These are phyloP conservation scores for Neoscytalidium dimidiatum DNA, from an alignment of 2,329 filamentous ascomycete genomes.

Conservation along the genomic window DNA sequence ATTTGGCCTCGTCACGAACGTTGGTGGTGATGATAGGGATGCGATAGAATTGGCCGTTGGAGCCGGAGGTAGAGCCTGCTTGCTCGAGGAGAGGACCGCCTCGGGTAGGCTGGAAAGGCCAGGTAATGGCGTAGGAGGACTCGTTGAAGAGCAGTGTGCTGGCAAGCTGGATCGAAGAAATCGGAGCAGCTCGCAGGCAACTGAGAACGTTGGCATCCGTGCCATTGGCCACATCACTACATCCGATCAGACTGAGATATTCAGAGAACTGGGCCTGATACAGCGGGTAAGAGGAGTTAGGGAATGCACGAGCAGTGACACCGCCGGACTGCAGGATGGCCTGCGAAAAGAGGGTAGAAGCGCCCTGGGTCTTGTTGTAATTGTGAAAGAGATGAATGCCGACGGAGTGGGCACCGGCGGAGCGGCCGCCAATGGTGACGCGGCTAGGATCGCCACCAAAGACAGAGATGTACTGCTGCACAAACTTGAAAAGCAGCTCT, in stretches of 20 bases:
- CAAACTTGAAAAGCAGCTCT: constrained; percentile 50
- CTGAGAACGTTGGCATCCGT: constrained; percentile 36
- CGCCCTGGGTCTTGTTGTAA: constrained; percentile 33
- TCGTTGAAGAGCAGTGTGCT: constrained; percentile 43
- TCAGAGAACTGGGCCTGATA: constrained; percentile 32
- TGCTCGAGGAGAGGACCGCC: constrained; percentile 51
- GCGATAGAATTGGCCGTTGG: constrained; percentile 29
- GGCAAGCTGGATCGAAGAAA: constrained; percentile 41
- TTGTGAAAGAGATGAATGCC: constrained; percentile 40
- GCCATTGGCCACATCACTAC: background rate
- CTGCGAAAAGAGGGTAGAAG: constrained; percentile 32
- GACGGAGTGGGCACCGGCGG: constrained; percentile 31
- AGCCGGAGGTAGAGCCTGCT: constrained; percentile 41
- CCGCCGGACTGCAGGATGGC: constrained; percentile 37
- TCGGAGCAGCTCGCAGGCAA: constrained; percentile 43
- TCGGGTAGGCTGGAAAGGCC: constrained; percentile 53
- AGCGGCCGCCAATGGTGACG: constrained; percentile 42
- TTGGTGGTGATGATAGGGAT: constrained; percentile 27
- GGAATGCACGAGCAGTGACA: constrained; percentile 38
- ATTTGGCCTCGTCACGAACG: constrained; percentile 38
- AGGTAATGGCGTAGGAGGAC: constrained; percentile 44
- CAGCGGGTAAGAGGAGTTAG: constrained; percentile 32
- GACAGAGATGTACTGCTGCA: constrained; percentile 45
- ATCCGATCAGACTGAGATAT: constrained; percentile 34
- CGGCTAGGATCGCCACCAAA: constrained; percentile 51